phyloP scores from a whole-genome alignment of 2,329 filamentous ascomycete species.

The Pseudopithomyces maydicus region DNA sequence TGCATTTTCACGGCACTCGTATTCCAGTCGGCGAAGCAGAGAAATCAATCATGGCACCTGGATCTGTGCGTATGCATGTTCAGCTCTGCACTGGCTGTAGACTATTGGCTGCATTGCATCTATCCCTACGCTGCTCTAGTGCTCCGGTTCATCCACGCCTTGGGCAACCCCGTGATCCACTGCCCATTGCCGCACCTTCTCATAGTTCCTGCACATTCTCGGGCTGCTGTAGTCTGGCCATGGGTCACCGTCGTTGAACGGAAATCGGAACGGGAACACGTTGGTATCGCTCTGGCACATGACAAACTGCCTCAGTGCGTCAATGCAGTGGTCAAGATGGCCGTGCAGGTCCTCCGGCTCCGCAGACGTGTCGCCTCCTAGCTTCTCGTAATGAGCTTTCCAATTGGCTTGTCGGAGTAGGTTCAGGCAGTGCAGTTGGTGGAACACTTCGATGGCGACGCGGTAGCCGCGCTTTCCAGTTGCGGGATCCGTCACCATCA shows the following conservation, averaged over 20 bases:
- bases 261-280: constrained; percentile 22
- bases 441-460: constrained; percentile 28
- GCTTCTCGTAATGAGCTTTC: constrained; percentile 17
- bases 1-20: too few relatives aligned
- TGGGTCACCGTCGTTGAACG: constrained; percentile 20
- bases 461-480: constrained; percentile 22
- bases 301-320: constrained; percentile 23
- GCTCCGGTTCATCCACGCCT: constrained; percentile 21
- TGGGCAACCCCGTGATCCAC: constrained; percentile 23
- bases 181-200: constrained; percentile 22
- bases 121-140: constrained; percentile 8
- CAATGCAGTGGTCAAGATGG: constrained; percentile 26
- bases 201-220: constrained; percentile 24
- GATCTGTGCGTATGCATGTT: too few relatives aligned
- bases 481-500: constrained; percentile 17
- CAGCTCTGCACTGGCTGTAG: too few relatives aligned
- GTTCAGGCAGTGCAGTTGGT: constrained; percentile 29
- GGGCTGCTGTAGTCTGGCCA: constrained; percentile 23
- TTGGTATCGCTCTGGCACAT: constrained; percentile 26
- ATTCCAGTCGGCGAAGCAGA: too few relatives aligned
- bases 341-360: constrained; percentile 16
- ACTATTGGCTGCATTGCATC: not conserved
- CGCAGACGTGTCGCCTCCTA: constrained; percentile 20
- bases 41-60: too few relatives aligned
- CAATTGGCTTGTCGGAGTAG: constrained; percentile 22